Evolutionary conservation across 345 rosid species (phyloP).

Genomic region (Durio zibethinus): DNA sequence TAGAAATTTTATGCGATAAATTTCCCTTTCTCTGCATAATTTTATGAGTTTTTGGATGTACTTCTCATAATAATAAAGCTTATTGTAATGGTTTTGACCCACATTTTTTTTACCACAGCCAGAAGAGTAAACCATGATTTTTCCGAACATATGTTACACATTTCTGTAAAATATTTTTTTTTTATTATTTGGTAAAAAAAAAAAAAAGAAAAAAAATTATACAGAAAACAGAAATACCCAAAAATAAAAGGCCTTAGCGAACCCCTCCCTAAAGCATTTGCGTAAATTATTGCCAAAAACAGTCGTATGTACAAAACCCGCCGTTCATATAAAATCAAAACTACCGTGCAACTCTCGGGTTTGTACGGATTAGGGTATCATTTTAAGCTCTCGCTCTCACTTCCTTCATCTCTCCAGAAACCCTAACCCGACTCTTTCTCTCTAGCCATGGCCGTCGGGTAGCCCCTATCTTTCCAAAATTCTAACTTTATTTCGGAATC

Average conservation of each 20-base stretch:
- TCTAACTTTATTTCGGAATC: neutral
- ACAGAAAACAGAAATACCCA: too few species aligned
- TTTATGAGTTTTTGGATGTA: too few species aligned
- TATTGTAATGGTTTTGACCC: too few species aligned
- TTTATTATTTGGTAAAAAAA: too few species aligned
- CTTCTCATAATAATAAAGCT: too few species aligned
- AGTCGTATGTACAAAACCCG: neutral
- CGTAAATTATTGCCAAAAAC: neutral
- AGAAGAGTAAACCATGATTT: too few species aligned
- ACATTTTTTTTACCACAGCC: too few species aligned
- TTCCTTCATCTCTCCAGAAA: neutral
- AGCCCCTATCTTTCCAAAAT: neutral
- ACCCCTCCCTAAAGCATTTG: neutral
- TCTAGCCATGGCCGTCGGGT: neutral
- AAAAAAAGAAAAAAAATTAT: too few species aligned
- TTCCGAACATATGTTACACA: too few species aligned
- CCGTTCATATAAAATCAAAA: neutral
- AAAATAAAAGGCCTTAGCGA: too few species aligned
- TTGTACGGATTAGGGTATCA: neutral
- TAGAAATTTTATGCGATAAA: conserved; percentile 7
- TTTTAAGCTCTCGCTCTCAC: neutral
- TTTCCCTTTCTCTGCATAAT: neutral
- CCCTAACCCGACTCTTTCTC: neutral
- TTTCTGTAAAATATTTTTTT: too few species aligned
- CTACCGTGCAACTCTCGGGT: neutral